Conservation (phyloP, 805 yeast genomes). For the Hanseniaspora osmophila region DNA sequence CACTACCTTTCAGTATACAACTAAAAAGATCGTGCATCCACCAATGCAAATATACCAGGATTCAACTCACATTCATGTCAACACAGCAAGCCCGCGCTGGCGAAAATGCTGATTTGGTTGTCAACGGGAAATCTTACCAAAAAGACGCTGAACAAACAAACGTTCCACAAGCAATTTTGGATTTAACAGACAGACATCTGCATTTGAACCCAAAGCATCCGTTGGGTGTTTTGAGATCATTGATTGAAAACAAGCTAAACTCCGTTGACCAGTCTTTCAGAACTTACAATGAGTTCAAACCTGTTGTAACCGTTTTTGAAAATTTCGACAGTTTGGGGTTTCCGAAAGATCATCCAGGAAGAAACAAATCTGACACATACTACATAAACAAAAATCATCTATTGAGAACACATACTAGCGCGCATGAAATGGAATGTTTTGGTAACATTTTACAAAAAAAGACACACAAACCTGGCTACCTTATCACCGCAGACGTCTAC, state of each 20-base stretch:
- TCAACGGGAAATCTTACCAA: constrained; percentile 38
- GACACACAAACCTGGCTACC: constrained; percentile 53
- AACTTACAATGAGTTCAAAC: constrained; percentile 57
- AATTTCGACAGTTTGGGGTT: constrained; percentile 89
- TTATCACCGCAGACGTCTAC: constrained; percentile 91
- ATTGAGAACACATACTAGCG: constrained; percentile 89
- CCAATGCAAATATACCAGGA: too few species aligned
- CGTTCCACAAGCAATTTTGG: constrained; percentile 59
- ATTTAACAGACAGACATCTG: constrained; percentile 54
- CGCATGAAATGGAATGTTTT: constrained; percentile 87
- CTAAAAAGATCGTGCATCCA: too few species aligned
- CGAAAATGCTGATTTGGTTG: constrained; percentile 13
- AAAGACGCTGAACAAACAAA: constrained; percentile 70
- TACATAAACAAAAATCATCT: constrained; percentile 62
- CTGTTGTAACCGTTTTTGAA: constrained; percentile 68
- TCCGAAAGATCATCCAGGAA: constrained; percentile 84
- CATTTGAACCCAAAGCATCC: constrained; percentile 75
- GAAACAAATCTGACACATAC: constrained; percentile 86
- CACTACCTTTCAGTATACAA: too few species aligned
- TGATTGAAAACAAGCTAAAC: constrained; percentile 56
- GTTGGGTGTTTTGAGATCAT: constrained; percentile 64
- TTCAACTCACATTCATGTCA: too few species aligned
- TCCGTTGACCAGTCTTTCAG: constrained; percentile 50
- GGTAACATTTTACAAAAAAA: constrained; percentile 32
- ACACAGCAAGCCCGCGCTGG: too few species aligned